A percentile compares a stretch with the other conserved stretches of the same genome.
Evolutionary conservation across 1,284 basidiomycete genomes (phyloP).

Genomic region (Ceratobasidium sp.): DNA sequence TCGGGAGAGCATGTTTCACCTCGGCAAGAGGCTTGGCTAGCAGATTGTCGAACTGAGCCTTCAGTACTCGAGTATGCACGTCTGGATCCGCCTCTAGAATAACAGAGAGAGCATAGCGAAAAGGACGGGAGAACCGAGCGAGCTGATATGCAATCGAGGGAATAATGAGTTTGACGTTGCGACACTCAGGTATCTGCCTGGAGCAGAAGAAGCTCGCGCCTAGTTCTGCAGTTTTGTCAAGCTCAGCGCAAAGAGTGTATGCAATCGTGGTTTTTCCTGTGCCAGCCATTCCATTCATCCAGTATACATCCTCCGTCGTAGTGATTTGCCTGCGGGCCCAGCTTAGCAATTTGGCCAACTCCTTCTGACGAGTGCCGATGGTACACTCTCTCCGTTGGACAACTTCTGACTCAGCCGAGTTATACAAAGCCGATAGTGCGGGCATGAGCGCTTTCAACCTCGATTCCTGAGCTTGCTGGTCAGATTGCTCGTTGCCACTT

Average conservation of each 20-base stretch:
- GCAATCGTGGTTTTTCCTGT: constrained; percentile 26
- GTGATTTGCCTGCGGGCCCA: background rate
- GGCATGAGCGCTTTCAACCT: background rate
- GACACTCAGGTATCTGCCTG: background rate
- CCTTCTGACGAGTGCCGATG: background rate
- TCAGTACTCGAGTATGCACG: background rate
- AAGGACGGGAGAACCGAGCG: background rate
- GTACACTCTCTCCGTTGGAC: constrained; percentile 11
- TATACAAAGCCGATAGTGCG: background rate
- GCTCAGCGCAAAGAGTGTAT: constrained; percentile 6
- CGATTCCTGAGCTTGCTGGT: background rate
- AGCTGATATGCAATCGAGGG: constrained; percentile 20
- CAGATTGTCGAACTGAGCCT: constrained; percentile 10
- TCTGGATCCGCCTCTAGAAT: background rate
- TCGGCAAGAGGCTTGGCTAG: background rate
- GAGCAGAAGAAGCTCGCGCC: constrained; percentile 18
- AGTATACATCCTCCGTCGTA: background rate
- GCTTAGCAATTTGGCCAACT: background rate
- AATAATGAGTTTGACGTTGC: background rate
- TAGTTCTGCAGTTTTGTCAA: background rate
- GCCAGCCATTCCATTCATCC: constrained; percentile 15
- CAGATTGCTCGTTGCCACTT: background rate
- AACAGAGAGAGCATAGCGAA: background rate
- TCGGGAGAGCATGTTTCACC: background rate
- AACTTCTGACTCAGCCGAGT: background rate